phyloP scores from a whole-genome alignment of 257 asterid genomes.

The Gentiana dahurica region DNA sequence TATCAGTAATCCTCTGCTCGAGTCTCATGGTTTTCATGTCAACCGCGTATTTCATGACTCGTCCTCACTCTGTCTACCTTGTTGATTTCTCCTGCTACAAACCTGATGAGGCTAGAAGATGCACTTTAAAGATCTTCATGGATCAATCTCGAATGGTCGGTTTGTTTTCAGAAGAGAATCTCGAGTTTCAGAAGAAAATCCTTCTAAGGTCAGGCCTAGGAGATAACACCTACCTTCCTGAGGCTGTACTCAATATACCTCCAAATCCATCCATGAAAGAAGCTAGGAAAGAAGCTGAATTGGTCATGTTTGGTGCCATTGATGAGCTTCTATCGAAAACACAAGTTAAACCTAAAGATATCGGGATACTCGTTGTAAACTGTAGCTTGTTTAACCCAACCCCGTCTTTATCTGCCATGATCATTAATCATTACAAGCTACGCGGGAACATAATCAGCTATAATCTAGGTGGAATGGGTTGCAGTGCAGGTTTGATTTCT shows the following conservation, averaged over 20 bases:
- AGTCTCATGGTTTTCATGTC: constrained; percentile 21
- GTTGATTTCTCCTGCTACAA: constrained; percentile 29
- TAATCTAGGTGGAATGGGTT: constrained; percentile 35
- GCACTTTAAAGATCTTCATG: constrained; percentile 25
- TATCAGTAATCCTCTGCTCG: constrained; percentile 22
- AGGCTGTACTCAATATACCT: constrained; percentile 26
- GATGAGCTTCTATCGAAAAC: constrained; percentile 28
- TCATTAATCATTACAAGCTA: constrained; percentile 31
- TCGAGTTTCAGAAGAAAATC: constrained; percentile 26
- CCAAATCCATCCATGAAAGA: constrained; percentile 29
- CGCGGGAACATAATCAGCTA: constrained; percentile 28
- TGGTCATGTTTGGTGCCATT: constrained; percentile 34
- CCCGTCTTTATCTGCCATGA: constrained; percentile 33
- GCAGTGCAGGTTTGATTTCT: constrained; percentile 31
- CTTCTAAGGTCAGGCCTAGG: constrained; percentile 33
- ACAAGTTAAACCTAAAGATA: constrained; percentile 19
- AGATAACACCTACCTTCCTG: constrained; percentile 28
- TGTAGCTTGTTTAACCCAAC: constrained; percentile 39
- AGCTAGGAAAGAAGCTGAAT: constrained; percentile 33
- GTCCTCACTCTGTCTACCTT: constrained; percentile 25
- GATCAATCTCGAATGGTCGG: constrained; percentile 21
- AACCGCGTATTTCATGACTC: constrained; percentile 25
- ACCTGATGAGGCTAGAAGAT: constrained; percentile 24
- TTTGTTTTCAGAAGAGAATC: constrained; percentile 26
- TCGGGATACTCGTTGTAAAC: constrained; percentile 31